Conservation (phyloP, 305 asterid species). For the Fraxinus paxiana region DNA sequence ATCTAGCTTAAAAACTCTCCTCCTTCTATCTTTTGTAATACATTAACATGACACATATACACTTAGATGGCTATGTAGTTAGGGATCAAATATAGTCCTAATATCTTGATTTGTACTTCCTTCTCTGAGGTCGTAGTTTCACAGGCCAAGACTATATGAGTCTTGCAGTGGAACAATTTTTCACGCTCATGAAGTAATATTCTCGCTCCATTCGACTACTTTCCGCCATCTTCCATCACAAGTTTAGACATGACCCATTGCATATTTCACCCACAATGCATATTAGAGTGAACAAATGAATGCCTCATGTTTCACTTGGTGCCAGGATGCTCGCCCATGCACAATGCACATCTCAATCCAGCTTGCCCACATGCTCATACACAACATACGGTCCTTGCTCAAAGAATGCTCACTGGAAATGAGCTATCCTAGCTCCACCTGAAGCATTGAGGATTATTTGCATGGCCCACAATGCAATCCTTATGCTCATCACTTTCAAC, state of each 20-base stretch:
- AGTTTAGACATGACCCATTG: not conserved
- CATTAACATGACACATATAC: not conserved
- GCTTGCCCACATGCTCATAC: not conserved
- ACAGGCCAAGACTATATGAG: not conserved
- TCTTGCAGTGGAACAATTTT: not conserved
- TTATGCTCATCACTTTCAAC: not conserved
- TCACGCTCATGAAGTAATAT: not conserved
- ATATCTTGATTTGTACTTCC: not conserved
- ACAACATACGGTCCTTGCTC: not conserved
- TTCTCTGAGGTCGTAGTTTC: not conserved
- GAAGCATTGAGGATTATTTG: not conserved
- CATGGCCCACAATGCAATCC: not conserved
- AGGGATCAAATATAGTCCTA: not conserved
- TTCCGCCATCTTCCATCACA: not conserved
- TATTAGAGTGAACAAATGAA: not conserved
- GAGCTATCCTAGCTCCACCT: not conserved
- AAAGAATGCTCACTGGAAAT: not conserved
- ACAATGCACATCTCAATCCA: not conserved
- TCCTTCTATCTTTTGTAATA: not conserved
- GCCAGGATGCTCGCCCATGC: not conserved
- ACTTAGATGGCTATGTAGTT: not conserved
- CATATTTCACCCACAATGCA: not conserved
- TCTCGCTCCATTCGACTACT: not conserved
- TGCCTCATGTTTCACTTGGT: not conserved
- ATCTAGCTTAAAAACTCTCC: not conserved